Base-by-base conservation (phyloP, 2,329 filamentous ascomycete genomes). In the Neurospora sp. region DNA sequence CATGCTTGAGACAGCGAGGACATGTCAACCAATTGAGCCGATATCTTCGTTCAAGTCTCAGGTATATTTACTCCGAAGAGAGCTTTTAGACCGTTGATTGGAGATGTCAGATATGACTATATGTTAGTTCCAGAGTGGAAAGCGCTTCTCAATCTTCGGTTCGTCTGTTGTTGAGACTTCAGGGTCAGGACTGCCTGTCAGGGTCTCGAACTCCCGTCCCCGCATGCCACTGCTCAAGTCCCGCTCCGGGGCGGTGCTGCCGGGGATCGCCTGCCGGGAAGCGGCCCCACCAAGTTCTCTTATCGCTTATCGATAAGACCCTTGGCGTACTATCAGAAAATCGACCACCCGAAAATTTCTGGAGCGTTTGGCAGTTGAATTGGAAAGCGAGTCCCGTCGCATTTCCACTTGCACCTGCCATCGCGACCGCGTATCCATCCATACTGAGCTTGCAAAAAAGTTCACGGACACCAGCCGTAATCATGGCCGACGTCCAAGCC, bases 401-500 rank as follows among this genome's bases (percentile, higher is more conserved):
- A 58, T 58, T 58, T 58, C 19, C 46, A 58, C 46, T 33, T 58
- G 13, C 46, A 33, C 46, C 43, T 52, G 46, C 23, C 23, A 33
- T 58, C 46, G 46, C 46, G 46, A 58, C 19, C 46, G 46, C 23
- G 46, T 58, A 33, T 58, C 46, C 23, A 58, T 58, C 23, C 13
- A 58, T 28, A 28, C 23, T 58, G 46, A 58, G 33, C 46, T 58
- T 58, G 46, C 46, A 19, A 58, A 33, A 33, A 58, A 58, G 46
- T 68, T 68, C 66, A 70, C 9, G 13, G 46, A 66, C 38, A 68
- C 36, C 68, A 19, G 66, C 39, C 76, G 72, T 79, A 79, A 85
- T 73, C 76, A 94, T 93, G 91, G 46, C 46, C 46, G 91, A 94
- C 79, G 87, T 93, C 72, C 94, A 97, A 83, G 81, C 86, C 66